Evolutionary conservation across 768 basidiomycete genomes (phyloP).

Genomic region (Russula lepida): DNA sequence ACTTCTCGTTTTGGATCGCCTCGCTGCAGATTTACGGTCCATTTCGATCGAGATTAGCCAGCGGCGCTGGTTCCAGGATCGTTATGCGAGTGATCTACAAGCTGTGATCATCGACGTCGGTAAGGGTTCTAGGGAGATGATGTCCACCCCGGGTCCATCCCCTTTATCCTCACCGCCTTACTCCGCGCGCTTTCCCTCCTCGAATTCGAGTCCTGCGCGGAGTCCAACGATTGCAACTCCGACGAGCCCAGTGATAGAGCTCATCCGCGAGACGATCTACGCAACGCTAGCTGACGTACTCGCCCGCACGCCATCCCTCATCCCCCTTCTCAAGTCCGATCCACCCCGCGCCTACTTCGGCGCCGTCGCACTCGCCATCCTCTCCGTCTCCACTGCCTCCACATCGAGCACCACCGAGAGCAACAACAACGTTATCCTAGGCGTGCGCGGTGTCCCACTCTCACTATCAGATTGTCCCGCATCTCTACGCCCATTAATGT

Average conservation of each 20-base stretch:
- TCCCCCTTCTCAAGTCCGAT: slow-evolving; percentile 48
- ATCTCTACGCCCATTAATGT: slow-evolving; percentile 61
- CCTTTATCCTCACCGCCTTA: slow-evolving; percentile 16
- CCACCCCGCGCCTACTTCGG: slow-evolving; percentile 73
- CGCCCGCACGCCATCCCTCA: slow-evolving; percentile 45
- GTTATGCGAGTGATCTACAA: slow-evolving; percentile 67
- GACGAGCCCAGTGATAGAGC: slow-evolving; percentile 52
- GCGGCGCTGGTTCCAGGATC: slow-evolving; percentile 72
- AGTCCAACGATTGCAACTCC: slow-evolving; percentile 30
- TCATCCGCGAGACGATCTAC: slow-evolving; percentile 84
- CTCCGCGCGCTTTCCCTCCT: slow-evolving; percentile 23
- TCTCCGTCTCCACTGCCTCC: slow-evolving; percentile 42
- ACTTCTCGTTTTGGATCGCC: slow-evolving; percentile 40
- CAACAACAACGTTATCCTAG: too few relatives aligned
- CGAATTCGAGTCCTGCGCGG: background rate
- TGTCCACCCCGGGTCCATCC: too few relatives aligned
- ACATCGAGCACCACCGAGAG: background rate
- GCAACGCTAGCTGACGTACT: slow-evolving; percentile 69
- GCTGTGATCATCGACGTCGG: slow-evolving; percentile 63
- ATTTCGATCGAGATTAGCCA: slow-evolving; percentile 86
- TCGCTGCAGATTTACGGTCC: slow-evolving; percentile 74
- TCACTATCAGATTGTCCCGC: slow-evolving; percentile 54
- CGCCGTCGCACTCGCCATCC: slow-evolving; percentile 62
- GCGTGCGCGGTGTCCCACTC: slow-evolving; percentile 47
- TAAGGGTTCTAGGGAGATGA: slow-evolving; percentile 25